phyloP scores from a whole-genome alignment of 305 asterid genomes.

The Fraxinus angustifolia region DNA sequence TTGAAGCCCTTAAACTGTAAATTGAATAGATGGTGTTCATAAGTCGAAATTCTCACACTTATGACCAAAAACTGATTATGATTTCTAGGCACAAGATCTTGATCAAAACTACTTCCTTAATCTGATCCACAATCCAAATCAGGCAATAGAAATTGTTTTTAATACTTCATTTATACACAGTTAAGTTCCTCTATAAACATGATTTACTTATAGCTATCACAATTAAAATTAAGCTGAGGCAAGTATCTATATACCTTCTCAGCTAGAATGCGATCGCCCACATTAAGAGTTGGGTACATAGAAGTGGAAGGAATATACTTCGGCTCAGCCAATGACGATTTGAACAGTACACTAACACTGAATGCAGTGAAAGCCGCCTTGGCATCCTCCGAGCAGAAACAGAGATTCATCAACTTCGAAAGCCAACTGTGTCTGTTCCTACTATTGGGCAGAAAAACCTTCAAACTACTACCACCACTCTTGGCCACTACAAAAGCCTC shows the following conservation, averaged over 20 bases:
- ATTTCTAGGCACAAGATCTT: constrained; percentile 16
- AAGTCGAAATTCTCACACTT: neutral
- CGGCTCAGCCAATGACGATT: constrained; percentile 89
- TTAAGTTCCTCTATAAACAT: neutral
- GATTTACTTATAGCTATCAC: neutral
- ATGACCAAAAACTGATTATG: constrained; percentile 3
- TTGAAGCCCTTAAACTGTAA: constrained; percentile 1
- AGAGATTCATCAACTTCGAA: constrained; percentile 49
- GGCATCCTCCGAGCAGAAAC: constrained; percentile 69
- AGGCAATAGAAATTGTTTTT: constrained; percentile 15
- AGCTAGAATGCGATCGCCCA: constrained; percentile 76
- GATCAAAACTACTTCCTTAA: constrained; percentile 15
- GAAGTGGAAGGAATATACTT: constrained; percentile 84
- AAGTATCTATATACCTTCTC: constrained; percentile 61
- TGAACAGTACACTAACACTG: constrained; percentile 70
- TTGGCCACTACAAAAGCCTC: constrained; percentile 38
- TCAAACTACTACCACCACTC: constrained; percentile 31
- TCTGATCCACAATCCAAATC: constrained; percentile 5
- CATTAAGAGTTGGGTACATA: constrained; percentile 87
- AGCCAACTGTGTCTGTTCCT: constrained; percentile 44
- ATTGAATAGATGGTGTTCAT: neutral
- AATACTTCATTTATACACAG: neutral
- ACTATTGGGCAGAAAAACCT: constrained; percentile 29
- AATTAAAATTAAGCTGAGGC: neutral
- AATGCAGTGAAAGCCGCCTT: constrained; percentile 86